Base-by-base conservation (phyloP, 1,139 yeast genomes). In the Taiozyma sp. region DNA sequence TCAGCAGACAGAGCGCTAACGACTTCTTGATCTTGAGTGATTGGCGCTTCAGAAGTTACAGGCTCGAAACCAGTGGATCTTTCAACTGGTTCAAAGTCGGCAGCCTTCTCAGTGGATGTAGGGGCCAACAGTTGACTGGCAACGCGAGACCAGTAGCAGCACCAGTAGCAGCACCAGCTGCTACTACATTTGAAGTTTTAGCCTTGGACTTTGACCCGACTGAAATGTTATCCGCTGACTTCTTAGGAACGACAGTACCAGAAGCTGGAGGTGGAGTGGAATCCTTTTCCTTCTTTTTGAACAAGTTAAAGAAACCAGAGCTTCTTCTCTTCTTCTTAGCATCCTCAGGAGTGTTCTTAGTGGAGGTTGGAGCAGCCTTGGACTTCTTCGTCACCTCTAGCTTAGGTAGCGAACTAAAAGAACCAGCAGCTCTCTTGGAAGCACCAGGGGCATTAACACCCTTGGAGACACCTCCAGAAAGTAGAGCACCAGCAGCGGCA, bases 101-200 rank as follows among this genome's bases (percentile, higher is more conserved):
- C 16, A 40, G 28, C 6, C 35, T 32, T 32, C 35, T 32, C 35
- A n/a, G 35, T 32, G 2, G 43, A 13, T 14, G 24, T 13, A 4
- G 43, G 19, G 7, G 14, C 13, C 19, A 14, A 22, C 14, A 49
- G 45, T 19, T 42, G 46, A 41, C 44, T 48, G 19, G 46, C 44
- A 9, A n/a, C n/a, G 22, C 16, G 21, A 46, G 42, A 10, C 26
- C 45, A 7, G 47, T 19, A 10, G 50, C 50, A 48, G 46, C 51
- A 14, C 47, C 32, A 13, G 42, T 44, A 32, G 28, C 45, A n/a
- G 44, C 43, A 29, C 43, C 47, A 34, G 52, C 47, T 37, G 46
- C 50, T 29, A 47, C 49, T 29, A 39, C 43, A 11, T 40, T 24
- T 40, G 43, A 29, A 40, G 30, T 14, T 5, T 40, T 24, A 14